Conservation (phyloP, 169 alveolate genomes). For the Plasmodium ovale region DNA sequence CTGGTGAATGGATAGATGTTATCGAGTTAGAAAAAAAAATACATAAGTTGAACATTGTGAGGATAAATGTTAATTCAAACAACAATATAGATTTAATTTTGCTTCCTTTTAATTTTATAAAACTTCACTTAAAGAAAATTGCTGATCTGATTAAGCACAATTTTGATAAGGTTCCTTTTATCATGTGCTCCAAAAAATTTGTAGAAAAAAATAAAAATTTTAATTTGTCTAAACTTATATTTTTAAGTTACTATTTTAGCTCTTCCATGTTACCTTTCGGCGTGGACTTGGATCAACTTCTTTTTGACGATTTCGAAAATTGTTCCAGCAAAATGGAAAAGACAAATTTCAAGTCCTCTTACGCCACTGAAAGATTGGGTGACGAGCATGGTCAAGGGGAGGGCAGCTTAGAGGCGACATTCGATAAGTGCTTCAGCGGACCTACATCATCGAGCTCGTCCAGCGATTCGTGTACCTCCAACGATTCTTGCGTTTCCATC, state of each 20-base stretch:
- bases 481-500: not conserved
- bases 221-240: constrained; percentile 53
- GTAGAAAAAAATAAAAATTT: constrained; percentile 23
- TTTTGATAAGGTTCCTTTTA: constrained; percentile 49
- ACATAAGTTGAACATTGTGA: not conserved
- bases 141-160: constrained; percentile 47
- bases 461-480: not conserved
- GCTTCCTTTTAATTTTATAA: constrained; percentile 62
- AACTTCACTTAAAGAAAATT: constrained; percentile 43
- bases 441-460: not conserved
- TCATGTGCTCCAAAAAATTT: constrained; percentile 59
- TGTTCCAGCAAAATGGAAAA: not conserved
- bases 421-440: not conserved
- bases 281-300: not conserved
- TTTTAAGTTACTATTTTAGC: constrained; percentile 53
- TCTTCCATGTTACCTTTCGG: not conserved
- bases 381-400: no score
- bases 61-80: not conserved
- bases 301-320: constrained; percentile 8
- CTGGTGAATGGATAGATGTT: constrained; percentile 68
- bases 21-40: constrained; percentile 26
- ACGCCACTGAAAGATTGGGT: no score
- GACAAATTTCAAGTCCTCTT: no score
- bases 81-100: constrained; percentile 40
- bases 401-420: no score